Evolutionary conservation across 345 rosid species (phyloP), one percentile per base, ranked within the genome.

Genomic region (Brassica incana): DNA sequence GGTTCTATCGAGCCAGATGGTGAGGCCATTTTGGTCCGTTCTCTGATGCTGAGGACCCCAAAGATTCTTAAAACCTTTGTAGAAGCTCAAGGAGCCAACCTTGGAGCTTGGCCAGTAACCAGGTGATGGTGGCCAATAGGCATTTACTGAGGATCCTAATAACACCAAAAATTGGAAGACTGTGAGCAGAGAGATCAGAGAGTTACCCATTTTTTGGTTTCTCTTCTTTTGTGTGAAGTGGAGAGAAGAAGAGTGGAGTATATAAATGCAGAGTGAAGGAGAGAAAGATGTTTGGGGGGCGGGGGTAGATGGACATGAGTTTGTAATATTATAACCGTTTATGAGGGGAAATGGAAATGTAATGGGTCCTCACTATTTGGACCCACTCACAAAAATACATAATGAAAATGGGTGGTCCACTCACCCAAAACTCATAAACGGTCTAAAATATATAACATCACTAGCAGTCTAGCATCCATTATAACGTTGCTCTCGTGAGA

Each of bases 31-130:
- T 69, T 85, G 92, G 80, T 88, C 88, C 40, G 79, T 80, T 54
- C 86, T 84, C 83, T 90, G 97, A 81, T 95, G 99, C 18, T 86
- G 82, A 62, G 91, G 89, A 64, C 99, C 99, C 99, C 99, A 95
- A n/a, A 95, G 94, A 73, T 88, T 95, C 72, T 75, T 89, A 74
- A 85, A 93, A 0, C 97, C 98, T 18, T 87, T 75, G 73, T 86
- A 84, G 67, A 90, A 95, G 86, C 83, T 88, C 80, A 89, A 52
- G 11, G 97, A 67, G 78, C 78, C 81, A 87, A 95, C 87, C 84
- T 82, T 91, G 20, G 96, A 69, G 82, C 96, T 93, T 70, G 99
- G 99, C 93, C 93, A 87, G 80, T 91, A 93, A 50, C 97, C 99
- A 71, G 99, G 99, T 52, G 94, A 86, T 64, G 98, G 99, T 29